These are phyloP conservation scores for Aspergillus pseudoglaucus DNA, from an alignment of 2,329 filamentous ascomycete genomes.

Conservation along the genomic window DNA sequence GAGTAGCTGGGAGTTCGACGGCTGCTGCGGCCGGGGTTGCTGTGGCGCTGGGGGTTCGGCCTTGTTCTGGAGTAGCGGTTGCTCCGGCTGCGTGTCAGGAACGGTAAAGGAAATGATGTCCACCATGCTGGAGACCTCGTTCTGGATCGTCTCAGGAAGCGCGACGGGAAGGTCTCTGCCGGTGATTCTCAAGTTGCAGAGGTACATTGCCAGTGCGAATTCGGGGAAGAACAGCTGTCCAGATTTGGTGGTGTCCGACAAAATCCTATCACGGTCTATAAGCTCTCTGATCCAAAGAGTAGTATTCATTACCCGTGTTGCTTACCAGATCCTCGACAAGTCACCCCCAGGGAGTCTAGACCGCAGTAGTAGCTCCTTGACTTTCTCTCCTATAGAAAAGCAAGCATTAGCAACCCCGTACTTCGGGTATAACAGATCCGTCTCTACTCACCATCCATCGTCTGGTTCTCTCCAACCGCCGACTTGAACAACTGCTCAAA, in stretches of 20 bases:
- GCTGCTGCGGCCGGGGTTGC: constrained; percentile 63
- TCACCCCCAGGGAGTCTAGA: constrained; percentile 83
- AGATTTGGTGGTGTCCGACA: constrained; percentile 92
- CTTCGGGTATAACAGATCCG: background rate
- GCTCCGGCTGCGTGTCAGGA: constrained; percentile 59
- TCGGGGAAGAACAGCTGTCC: constrained; percentile 95
- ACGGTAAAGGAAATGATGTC: constrained; percentile 97
- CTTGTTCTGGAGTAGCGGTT: constrained; percentile 45
- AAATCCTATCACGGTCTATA: constrained; percentile 53
- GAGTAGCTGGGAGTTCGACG: constrained; percentile 60
- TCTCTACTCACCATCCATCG: constrained; percentile 61
- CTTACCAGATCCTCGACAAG: constrained; percentile 85
- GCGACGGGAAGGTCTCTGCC: constrained; percentile 69
- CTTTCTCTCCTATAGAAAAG: constrained; percentile 60
- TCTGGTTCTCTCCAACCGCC: constrained; percentile 74
- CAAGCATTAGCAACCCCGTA: constrained; percentile 10
- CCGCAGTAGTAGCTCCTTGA: constrained; percentile 77
- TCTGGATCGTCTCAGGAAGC: constrained; percentile 81
- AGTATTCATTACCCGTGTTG: constrained; percentile 3
- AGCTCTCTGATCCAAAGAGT: background rate
- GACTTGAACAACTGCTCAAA: constrained; percentile 98
- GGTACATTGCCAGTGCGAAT: constrained; percentile 95
- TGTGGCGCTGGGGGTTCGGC: constrained; percentile 48
- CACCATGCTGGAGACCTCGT: constrained; percentile 98
- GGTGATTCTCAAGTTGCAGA: constrained; percentile 88